Conservation (phyloP, 2,329 filamentous ascomycete species). For the Neofusicoccum sp. region DNA sequence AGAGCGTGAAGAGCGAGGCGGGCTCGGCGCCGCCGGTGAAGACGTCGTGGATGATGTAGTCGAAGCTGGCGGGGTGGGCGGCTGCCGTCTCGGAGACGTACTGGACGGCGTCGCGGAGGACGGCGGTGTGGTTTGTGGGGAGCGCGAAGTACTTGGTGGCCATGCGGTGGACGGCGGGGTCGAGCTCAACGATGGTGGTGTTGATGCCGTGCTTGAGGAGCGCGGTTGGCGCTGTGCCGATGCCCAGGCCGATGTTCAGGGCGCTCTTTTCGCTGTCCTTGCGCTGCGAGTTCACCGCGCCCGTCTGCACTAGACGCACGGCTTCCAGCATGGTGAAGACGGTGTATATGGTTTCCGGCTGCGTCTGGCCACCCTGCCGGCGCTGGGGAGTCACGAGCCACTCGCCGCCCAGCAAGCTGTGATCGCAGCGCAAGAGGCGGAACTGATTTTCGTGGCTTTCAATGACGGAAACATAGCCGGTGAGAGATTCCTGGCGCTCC, state of each 20-base stretch:
- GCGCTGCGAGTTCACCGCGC: slow-evolving; percentile 34
- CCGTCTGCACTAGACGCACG: slow-evolving; percentile 73
- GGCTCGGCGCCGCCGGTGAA: slow-evolving; percentile 97
- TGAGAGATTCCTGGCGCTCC: slow-evolving; percentile 81
- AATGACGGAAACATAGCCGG: slow-evolving; percentile 89
- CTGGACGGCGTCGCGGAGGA: slow-evolving; percentile 79
- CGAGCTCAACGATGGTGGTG: slow-evolving; percentile 93
- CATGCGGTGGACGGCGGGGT: slow-evolving; percentile 84
- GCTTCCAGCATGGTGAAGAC: slow-evolving; percentile 97
- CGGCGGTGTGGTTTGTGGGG: slow-evolving; percentile 73
- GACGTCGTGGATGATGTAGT: slow-evolving; percentile 97
- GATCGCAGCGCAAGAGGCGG: slow-evolving; percentile 86
- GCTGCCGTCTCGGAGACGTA: slow-evolving; percentile 62
- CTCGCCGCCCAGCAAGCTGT: slow-evolving; percentile 90
- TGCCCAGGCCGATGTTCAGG: slow-evolving; percentile 86
- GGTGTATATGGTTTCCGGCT: slow-evolving; percentile 87
- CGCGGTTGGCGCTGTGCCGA: slow-evolving; percentile 87
- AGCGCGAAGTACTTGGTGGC: slow-evolving; percentile 82
- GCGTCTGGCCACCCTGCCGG: slow-evolving; percentile 46
- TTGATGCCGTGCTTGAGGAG: slow-evolving; percentile 85
- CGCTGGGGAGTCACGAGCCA: slow-evolving; percentile 66
- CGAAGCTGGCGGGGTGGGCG: slow-evolving; percentile 56
- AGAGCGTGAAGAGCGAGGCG: slow-evolving; percentile 79
- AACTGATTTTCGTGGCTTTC: slow-evolving; percentile 73
- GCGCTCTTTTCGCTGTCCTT: slow-evolving; percentile 72